Evolutionary conservation across 805 yeast species (phyloP), one percentile per base, ranked within the genome.

Genomic region (Candida boleticola): DNA sequence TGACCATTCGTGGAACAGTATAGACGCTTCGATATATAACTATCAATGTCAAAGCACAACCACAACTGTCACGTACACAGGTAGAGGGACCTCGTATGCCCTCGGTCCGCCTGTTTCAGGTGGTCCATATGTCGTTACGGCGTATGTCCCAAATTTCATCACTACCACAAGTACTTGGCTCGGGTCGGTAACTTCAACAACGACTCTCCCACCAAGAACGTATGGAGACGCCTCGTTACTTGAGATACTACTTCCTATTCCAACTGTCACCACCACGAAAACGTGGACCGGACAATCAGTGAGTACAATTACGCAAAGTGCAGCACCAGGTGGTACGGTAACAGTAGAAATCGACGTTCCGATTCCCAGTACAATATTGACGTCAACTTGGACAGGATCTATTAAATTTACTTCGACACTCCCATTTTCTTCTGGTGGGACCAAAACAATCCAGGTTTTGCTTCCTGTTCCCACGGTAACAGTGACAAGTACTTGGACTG

Each of bases 381-480:
- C 54, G 3, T 47, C 46, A 17, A 52, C 63, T 19, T 51, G 51
- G 46, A 48, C 57, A 18, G 60, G 55, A 5, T n/a, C 57, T 1
- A 39, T 49, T 2, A 52, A 57, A 9, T 10, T 20, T 14, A 44
- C 51, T 9, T 53, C 58, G 3, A 58, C 63, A 9, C 34, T 50
- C 10, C 45, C 57, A 5, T 50, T 39, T 16, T 31, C 30, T 20
- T 44, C 41, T 10, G 37, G 23, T 5, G 36, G 42, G 11, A 35
- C 37, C 10, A 27, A 5, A 4, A 4, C 37, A 6, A 35, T 33
- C 5, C n/a, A 19, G 11, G 27, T 35, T 23, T 25, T 19, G 20
- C 4, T 35, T 6, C 37, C 37, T n/a, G 4, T 14, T 14, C 23
- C 37, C 13, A 33, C 37, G 10, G 23, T 16, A 6, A 11, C 22